These are phyloP conservation scores for Globisporangium cylindrosporum DNA, from an alignment of 352 stramenopile species.

Conservation along the genomic window DNA sequence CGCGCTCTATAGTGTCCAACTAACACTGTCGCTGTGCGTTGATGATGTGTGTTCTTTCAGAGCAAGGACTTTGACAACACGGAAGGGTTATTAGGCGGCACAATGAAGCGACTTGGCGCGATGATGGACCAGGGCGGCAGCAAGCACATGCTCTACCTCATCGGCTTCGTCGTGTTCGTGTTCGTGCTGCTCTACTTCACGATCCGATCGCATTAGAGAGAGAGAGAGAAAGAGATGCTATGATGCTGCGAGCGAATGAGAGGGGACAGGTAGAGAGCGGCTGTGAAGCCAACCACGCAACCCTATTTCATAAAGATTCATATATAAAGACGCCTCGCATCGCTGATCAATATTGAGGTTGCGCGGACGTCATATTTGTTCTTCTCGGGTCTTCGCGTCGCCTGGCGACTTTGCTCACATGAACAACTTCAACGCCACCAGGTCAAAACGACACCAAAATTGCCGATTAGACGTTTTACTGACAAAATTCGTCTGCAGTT, in stretches of 20 bases:
- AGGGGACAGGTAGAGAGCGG: background rate
- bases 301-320: background rate
- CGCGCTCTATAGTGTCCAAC: background rate
- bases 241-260: background rate
- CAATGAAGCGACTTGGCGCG: slow-evolving; percentile 79
- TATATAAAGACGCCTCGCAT: background rate
- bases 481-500: too few relatives aligned
- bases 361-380: too few relatives aligned
- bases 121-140: slow-evolving; percentile 88
- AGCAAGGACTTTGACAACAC: slow-evolving; percentile 87
- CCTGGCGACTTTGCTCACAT: too few relatives aligned
- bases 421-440: too few relatives aligned
- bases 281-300: background rate
- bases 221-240: background rate
- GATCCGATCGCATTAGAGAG: slow-evolving; percentile 63
- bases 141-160: slow-evolving; percentile 89
- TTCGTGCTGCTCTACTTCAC: slow-evolving; percentile 84
- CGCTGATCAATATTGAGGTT: background rate
- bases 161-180: slow-evolving; percentile 81
- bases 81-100: slow-evolving; percentile 73
- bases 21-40: background rate
- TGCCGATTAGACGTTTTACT: too few relatives aligned
- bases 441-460: too few relatives aligned
- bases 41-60: slow-evolving; percentile 23
- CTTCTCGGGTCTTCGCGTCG: too few relatives aligned